A percentile compares a stretch with the other conserved stretches of the same genome.
Evolutionary conservation across 768 basidiomycete genomes (phyloP).

Genomic region (Nidularia sp.): DNA sequence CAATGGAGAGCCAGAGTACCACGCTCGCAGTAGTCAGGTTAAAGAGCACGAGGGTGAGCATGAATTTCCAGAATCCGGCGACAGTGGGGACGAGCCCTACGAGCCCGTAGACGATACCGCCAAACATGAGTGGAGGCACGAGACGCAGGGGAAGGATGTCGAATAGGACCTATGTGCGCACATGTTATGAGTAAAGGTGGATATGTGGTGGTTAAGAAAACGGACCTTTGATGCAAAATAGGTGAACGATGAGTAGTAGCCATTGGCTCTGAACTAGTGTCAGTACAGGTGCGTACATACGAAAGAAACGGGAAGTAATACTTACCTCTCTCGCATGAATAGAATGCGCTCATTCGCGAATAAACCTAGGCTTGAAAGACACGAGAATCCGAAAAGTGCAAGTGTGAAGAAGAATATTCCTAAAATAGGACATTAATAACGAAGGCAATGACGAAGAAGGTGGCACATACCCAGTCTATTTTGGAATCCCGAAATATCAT

Average conservation of each 20-base stretch:
- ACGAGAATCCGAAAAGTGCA: constrained; percentile 96
- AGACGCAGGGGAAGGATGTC: constrained; percentile 94
- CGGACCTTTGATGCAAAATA: constrained; percentile 92
- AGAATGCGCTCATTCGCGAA: constrained; percentile 95
- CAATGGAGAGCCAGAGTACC: constrained; percentile 85
- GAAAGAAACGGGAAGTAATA: neutral
- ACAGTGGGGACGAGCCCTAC: constrained; percentile 94
- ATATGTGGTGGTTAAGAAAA: neutral
- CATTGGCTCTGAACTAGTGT: constrained; percentile 72
- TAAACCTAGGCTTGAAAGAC: constrained; percentile 86
- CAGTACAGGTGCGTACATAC: neutral
- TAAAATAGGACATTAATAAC: constrained; percentile 11
- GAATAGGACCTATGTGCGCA: constrained; percentile 68
- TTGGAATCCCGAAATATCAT: constrained; percentile 97
- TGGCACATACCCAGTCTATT: constrained; percentile 70
- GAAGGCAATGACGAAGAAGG: neutral
- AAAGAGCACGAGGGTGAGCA: constrained; percentile 93
- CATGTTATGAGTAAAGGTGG: neutral
- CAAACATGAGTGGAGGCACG: constrained; percentile 92
- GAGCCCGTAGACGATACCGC: constrained; percentile 91
- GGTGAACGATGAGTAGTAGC: constrained; percentile 95
- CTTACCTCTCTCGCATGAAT: constrained; percentile 96
- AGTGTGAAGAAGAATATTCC: constrained; percentile 97
- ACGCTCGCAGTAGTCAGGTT: constrained; percentile 94
- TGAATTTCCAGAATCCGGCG: constrained; percentile 95